phyloP scores from a whole-genome alignment of 2,329 filamentous ascomycete species.

The Trichophyton verrucosum region DNA sequence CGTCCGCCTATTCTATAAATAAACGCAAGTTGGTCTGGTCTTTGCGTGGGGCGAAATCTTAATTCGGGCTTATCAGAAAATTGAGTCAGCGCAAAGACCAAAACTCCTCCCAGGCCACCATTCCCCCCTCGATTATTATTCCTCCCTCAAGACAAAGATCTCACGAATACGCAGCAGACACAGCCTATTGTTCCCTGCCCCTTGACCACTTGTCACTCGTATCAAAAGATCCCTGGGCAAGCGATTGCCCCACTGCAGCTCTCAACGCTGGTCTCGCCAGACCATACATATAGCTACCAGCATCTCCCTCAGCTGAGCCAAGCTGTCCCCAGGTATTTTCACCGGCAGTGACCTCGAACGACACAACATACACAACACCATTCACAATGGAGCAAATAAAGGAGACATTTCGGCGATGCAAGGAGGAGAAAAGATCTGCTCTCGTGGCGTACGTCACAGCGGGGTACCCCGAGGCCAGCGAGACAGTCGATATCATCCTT shows the following conservation, averaged over 20 bases:
- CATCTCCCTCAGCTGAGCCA: background rate
- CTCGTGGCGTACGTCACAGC: constrained; percentile 95
- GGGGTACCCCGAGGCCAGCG: constrained; percentile 71
- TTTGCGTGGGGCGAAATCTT: constrained; percentile 1
- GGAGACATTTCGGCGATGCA: constrained; percentile 45
- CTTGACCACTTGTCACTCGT: no score
- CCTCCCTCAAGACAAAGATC: background rate
- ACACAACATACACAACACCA: background rate
- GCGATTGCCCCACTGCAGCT: background rate
- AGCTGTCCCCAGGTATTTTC: background rate
- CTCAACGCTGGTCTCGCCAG: background rate
- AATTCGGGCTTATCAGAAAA: background rate
- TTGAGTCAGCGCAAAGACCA: background rate
- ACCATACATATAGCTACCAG: background rate
- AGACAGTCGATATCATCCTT: constrained; percentile 72
- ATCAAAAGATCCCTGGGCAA: no score
- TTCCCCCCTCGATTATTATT: background rate
- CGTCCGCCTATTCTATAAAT: background rate
- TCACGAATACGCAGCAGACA: background rate
- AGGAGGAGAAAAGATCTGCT: constrained; percentile 54
- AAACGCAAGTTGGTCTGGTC: background rate
- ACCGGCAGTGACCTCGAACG: background rate
- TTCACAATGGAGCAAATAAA: constrained; percentile 42
- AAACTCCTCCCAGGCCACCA: background rate
- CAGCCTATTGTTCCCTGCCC: background rate